phyloP scores from a whole-genome alignment of 2,329 filamentous ascomycete species.

The Cladosporium oxysporum region DNA sequence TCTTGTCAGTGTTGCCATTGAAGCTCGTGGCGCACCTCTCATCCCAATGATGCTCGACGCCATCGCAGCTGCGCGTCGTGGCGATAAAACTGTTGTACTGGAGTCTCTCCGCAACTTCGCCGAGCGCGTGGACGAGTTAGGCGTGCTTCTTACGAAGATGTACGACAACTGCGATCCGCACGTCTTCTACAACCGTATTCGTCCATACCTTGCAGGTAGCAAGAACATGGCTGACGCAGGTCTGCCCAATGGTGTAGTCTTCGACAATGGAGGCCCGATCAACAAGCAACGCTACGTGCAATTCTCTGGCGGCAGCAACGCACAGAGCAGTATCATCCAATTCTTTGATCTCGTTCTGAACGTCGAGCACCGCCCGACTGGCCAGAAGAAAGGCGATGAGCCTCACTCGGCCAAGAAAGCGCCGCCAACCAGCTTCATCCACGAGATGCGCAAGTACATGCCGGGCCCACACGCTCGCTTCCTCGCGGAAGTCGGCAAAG shows the following conservation, averaged over 20 bases:
- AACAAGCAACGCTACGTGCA: constrained; percentile 66
- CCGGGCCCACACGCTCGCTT: constrained; percentile 89
- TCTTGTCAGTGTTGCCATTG: constrained; percentile 90
- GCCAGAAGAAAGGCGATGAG: constrained; percentile 57
- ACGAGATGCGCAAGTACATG: constrained; percentile 98
- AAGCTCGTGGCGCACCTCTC: constrained; percentile 83
- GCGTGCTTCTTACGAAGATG: constrained; percentile 78
- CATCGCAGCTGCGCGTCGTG: constrained; percentile 73
- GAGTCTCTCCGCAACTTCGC: constrained; percentile 79
- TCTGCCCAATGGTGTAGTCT: constrained; percentile 81
- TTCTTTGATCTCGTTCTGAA: constrained; percentile 94
- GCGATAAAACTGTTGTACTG: constrained; percentile 71
- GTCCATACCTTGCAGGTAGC: constrained; percentile 92
- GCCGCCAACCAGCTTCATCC: constrained; percentile 74
- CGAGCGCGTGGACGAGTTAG: constrained; percentile 83
- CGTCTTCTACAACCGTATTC: constrained; percentile 92
- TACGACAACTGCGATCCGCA: constrained; percentile 93
- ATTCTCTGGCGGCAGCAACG: constrained; percentile 92
- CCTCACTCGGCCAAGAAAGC: constrained; percentile 47
- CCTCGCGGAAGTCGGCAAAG: constrained; percentile 72
- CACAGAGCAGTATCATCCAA: constrained; percentile 93
- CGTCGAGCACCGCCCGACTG: constrained; percentile 86
- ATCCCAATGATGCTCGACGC: constrained; percentile 87
- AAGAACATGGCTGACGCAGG: constrained; percentile 98
- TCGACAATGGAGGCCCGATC: constrained; percentile 67